phyloP scores from a whole-genome alignment of 495 filamentous ascomycete genomes.

The Pyrenopolyporus hunteri region DNA sequence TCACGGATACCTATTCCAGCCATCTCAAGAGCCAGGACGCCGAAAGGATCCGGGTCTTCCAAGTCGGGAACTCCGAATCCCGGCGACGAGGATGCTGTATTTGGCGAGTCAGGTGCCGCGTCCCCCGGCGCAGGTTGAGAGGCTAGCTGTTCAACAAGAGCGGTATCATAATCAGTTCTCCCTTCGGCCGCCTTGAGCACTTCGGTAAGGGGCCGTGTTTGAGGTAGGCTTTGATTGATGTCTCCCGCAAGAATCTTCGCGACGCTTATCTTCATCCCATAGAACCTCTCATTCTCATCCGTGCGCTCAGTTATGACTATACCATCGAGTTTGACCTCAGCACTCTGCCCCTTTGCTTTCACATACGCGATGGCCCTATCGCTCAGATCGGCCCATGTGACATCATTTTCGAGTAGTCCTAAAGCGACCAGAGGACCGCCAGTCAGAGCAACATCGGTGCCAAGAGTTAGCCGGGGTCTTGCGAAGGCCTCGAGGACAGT shows the following conservation, averaged over 20 bases:
- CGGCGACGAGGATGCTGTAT: constrained; percentile 39
- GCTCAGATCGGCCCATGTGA: constrained; percentile 60
- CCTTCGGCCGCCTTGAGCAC: constrained; percentile 88
- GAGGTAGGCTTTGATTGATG: constrained; percentile 68
- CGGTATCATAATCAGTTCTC: constrained; percentile 70
- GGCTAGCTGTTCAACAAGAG: constrained; percentile 53
- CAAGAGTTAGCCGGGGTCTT: constrained; percentile 75
- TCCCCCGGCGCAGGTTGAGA: constrained; percentile 75
- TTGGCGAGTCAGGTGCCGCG: constrained; percentile 62
- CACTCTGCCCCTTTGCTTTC: constrained; percentile 84
- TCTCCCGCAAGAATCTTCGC: constrained; percentile 83
- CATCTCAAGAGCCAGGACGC: constrained; percentile 82
- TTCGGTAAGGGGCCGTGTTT: constrained; percentile 70
- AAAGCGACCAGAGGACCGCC: constrained; percentile 81
- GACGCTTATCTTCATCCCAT: constrained; percentile 73
- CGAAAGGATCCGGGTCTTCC: constrained; percentile 87
- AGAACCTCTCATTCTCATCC: constrained; percentile 91
- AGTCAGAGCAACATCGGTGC: constrained; percentile 75
- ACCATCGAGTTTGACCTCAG: constrained; percentile 81
- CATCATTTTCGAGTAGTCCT: constrained; percentile 76
- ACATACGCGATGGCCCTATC: constrained; percentile 85
- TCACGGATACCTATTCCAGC: constrained; percentile 86
- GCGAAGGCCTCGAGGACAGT: constrained; percentile 82
- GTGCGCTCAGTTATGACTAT: constrained; percentile 82
- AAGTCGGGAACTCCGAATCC: constrained; percentile 77